phyloP scores from a whole-genome alignment of 129 eudicot species.

The Dittrichia graveolens region DNA sequence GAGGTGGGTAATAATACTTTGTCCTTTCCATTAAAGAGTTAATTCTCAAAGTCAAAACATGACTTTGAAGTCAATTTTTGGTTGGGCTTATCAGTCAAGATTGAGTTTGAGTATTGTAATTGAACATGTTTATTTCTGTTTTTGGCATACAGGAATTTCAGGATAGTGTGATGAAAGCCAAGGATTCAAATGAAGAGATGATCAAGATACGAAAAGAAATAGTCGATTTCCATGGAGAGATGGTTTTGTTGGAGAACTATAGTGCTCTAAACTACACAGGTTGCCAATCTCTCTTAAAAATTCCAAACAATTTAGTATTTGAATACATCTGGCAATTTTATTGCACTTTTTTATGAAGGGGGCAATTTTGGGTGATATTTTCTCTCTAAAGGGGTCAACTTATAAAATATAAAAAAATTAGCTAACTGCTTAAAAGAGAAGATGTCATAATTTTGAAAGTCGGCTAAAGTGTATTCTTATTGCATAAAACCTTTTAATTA shows the following conservation, averaged over 20 bases:
- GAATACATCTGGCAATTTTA: no score
- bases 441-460: no score
- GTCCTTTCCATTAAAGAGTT: constrained; percentile 21
- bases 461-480: no score
- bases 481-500: no score
- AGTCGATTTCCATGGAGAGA: constrained; percentile 93
- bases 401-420: no score
- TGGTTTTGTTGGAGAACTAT: constrained; percentile 89
- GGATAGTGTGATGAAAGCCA: constrained; percentile 65
- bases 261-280: constrained; percentile 96
- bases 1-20: constrained; percentile 34
- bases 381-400: no score
- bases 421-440: no score
- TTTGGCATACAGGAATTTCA: constrained; percentile 55
- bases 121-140: constrained; percentile 22
- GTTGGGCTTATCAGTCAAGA: not conserved
- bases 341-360: no score
- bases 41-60: constrained; percentile 20
- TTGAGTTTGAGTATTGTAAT: constrained; percentile 5
- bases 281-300: constrained; percentile 22
- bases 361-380: no score
- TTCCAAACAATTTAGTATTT: not conserved
- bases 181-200: constrained; percentile 57
- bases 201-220: constrained; percentile 70
- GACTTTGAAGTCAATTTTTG: constrained; percentile 24